Conservation (phyloP, 257 asterid species). For the Salvia rosmarinus region DNA sequence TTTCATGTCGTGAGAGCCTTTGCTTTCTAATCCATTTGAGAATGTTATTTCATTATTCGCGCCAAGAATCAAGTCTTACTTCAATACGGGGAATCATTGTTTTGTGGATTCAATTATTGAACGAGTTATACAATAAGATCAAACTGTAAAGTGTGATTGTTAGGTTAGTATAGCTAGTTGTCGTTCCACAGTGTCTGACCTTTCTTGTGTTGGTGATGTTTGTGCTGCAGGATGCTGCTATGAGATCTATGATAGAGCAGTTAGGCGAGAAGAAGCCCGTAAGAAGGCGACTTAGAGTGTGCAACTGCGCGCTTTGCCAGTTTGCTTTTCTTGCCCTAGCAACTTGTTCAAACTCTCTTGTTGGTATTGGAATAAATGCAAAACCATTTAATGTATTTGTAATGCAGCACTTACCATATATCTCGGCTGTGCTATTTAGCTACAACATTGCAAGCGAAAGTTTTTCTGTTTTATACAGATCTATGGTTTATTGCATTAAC, state of each 20-base stretch:
- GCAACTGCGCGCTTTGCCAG: neutral
- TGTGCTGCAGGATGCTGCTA: constrained; percentile 55
- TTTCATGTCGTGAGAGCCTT: neutral
- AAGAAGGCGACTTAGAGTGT: constrained; percentile 38
- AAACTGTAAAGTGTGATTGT: too few species aligned
- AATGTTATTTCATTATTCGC: neutral
- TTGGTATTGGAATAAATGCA: constrained; percentile 34
- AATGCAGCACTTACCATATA: too few species aligned
- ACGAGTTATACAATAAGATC: neutral
- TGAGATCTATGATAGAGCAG: constrained; percentile 50
- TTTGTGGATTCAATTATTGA: neutral
- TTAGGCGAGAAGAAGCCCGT: constrained; percentile 47
- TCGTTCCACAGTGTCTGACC: neutral
- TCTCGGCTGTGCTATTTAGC: too few species aligned
- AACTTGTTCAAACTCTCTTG: constrained; percentile 15
- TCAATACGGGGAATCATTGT: neutral
- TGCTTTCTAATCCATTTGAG: neutral
- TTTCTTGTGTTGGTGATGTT: constrained; percentile 6
- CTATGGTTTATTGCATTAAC: too few species aligned
- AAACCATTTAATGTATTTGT: too few species aligned
- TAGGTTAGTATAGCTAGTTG: neutral
- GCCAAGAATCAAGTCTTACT: too few species aligned
- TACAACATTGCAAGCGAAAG: too few species aligned
- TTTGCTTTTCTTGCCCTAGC: constrained; percentile 17
- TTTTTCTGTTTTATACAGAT: too few species aligned